Percentiles rank a stretch among this genome's conserved stretches.
Evolutionary conservation across 352 stramenopile species (phyloP).

Genomic region (Pythium coloratum): DNA sequence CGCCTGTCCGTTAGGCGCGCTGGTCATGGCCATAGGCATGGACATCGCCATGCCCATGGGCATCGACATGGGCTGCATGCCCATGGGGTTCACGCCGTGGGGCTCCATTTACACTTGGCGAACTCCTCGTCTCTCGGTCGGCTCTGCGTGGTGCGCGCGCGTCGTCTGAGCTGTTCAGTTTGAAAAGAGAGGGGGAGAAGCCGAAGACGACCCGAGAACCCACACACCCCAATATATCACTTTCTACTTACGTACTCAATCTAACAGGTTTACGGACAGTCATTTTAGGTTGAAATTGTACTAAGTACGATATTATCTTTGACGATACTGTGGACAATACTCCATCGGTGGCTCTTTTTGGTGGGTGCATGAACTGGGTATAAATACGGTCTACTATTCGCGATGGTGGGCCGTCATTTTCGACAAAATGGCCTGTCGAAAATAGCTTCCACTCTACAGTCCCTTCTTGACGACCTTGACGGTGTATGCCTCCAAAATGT

Average conservation of each 20-base stretch:
- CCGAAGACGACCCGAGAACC: slow-evolving; percentile 2
- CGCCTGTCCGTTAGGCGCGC: slow-evolving; percentile 31
- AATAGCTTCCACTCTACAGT: slow-evolving; percentile 33
- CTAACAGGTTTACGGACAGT: not conserved
- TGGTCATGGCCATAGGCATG: slow-evolving; percentile 44
- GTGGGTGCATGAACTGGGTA: not conserved
- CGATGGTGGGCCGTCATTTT: slow-evolving; percentile 2
- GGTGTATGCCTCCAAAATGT: slow-evolving; percentile 93
- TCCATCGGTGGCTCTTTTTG: not conserved
- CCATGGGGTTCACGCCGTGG: slow-evolving; percentile 64
- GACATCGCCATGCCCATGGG: slow-evolving; percentile 59
- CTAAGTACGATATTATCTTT: not conserved
- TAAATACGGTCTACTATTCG: slow-evolving; percentile 33
- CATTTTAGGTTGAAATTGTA: not conserved
- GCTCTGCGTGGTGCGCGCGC: not conserved
- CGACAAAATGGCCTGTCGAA: slow-evolving; percentile 16
- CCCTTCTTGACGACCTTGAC: slow-evolving; percentile 70
- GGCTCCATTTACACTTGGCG: slow-evolving; percentile 43
- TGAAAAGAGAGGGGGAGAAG: slow-evolving; percentile 3
- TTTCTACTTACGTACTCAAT: not conserved
- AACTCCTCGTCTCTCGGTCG: not conserved
- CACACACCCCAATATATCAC: slow-evolving; percentile 2
- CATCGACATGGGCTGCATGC: slow-evolving; percentile 72
- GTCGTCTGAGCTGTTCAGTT: slow-evolving; percentile 5
- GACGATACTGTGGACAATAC: not conserved